Conservation (phyloP, 208 protist species). For the Herpetomonas samuelpessoai region DNA sequence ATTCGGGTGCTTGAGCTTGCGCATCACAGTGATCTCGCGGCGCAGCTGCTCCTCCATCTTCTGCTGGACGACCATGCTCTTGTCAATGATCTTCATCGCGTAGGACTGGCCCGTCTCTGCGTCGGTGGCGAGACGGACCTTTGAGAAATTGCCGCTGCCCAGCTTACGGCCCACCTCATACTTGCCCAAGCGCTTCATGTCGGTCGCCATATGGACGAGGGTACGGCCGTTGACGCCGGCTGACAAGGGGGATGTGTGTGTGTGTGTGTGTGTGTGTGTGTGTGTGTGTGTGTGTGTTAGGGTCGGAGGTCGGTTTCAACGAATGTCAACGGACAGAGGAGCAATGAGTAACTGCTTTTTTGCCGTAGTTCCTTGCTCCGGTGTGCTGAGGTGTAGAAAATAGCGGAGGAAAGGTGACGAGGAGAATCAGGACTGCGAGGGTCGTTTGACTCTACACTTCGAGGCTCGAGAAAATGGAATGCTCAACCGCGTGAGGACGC, state of each 20-base stretch:
- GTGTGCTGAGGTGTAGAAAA: too few species aligned
- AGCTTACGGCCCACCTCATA: conserved; percentile 87
- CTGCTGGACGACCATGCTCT: conserved; percentile 76
- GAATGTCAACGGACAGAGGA: too few species aligned
- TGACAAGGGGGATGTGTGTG: too few species aligned
- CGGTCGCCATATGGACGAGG: conserved; percentile 13
- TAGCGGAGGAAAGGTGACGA: too few species aligned
- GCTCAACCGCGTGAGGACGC: conserved; percentile 4
- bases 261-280: background rate
- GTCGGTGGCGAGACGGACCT: conserved; percentile 75
- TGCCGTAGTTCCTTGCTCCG: too few species aligned
- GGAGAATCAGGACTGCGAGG: background rate
- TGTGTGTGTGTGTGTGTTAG: background rate
- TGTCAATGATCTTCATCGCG: conserved; percentile 91
- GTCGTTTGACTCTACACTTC: background rate
- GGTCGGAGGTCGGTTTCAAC: too few species aligned
- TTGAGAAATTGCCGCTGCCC: conserved; percentile 88
- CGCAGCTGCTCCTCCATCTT: conserved; percentile 90
- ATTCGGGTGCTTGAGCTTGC: conserved; percentile 80
- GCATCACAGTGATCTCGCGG: conserved; percentile 89
- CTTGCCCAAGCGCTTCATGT: conserved; percentile 70
- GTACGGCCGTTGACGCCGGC: too few species aligned
- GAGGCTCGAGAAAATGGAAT: conserved; percentile 1
- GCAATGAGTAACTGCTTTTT: too few species aligned
- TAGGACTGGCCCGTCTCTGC: conserved; percentile 69